Evolutionary conservation across 805 yeast genomes (phyloP).

Genomic region (Vanderwaltozyma polyspora): DNA sequence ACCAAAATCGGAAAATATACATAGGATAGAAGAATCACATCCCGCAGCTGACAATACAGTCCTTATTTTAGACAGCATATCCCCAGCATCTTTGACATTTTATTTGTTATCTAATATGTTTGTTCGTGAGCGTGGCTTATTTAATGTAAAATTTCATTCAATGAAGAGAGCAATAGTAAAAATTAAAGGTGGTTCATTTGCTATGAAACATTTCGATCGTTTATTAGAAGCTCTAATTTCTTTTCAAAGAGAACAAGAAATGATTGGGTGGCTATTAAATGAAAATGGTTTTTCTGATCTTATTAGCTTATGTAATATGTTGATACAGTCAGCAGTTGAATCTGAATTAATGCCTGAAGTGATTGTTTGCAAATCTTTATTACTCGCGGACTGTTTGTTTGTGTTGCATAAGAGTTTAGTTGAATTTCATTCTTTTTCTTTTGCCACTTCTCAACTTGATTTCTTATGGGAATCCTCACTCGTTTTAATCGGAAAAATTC

Average conservation of each 20-base stretch:
- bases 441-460: not conserved
- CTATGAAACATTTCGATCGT: slow-evolving; percentile 18
- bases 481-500: slow-evolving; percentile 11
- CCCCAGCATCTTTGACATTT: slow-evolving; percentile 6
- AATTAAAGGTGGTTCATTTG: slow-evolving; percentile 20
- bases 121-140: not conserved
- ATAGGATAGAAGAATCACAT: not conserved
- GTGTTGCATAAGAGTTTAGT: not conserved
- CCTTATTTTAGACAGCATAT: slow-evolving; percentile 2
- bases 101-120: slow-evolving; percentile 8
- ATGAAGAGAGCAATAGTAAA: slow-evolving; percentile 11
- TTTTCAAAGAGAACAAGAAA: slow-evolving; percentile 3
- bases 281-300: slow-evolving; percentile 17
- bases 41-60: not conserved
- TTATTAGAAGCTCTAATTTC: slow-evolving; percentile 13
- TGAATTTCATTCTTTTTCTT: not conserved
- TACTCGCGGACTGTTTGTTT: slow-evolving; percentile 16
- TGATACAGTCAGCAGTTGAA: slow-evolving; percentile 19
- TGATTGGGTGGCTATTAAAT: slow-evolving; percentile 15
- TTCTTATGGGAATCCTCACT: slow-evolving; percentile 16
- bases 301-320: slow-evolving; percentile 9
- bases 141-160: not conserved
- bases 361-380: slow-evolving; percentile 18
- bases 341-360: slow-evolving; percentile 17
- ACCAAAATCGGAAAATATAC: too few species aligned